phyloP scores from a whole-genome alignment of 225 moss, liverwort and hornwort species.

The Thuidium tamariscinum region DNA sequence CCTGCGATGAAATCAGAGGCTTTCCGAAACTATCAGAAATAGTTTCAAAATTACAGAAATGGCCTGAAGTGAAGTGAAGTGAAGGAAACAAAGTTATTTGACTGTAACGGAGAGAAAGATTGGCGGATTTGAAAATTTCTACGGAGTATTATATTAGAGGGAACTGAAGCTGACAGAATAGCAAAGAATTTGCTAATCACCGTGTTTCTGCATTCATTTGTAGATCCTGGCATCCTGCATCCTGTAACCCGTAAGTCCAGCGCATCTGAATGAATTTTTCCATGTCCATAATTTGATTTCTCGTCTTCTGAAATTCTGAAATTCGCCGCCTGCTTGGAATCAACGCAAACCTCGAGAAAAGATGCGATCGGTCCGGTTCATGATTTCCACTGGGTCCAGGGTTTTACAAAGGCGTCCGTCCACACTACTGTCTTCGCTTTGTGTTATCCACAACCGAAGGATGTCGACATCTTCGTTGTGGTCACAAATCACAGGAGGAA shows the following conservation, averaged over 20 bases:
- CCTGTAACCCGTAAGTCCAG: not conserved
- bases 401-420: not conserved
- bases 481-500: slow-evolving; percentile 2
- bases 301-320: not conserved
- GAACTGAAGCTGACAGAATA: not conserved
- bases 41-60: not conserved
- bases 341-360: not conserved
- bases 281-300: not conserved
- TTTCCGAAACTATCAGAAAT: not conserved
- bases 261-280: not conserved
- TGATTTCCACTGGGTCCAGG: not conserved
- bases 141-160: too few relatives aligned
- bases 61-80: not conserved
- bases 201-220: not conserved
- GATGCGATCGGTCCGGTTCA: not conserved
- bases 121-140: not conserved
- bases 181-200: not conserved
- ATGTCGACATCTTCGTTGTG: slow-evolving; percentile 1
- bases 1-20: not conserved
- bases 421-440: not conserved
- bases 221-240: not conserved
- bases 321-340: not conserved
- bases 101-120: not conserved
- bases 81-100: not conserved
- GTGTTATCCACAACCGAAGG: not conserved